Base-by-base conservation (phyloP, 169 alveolate genomes). In the Prorocentrum cordatum region DNA sequence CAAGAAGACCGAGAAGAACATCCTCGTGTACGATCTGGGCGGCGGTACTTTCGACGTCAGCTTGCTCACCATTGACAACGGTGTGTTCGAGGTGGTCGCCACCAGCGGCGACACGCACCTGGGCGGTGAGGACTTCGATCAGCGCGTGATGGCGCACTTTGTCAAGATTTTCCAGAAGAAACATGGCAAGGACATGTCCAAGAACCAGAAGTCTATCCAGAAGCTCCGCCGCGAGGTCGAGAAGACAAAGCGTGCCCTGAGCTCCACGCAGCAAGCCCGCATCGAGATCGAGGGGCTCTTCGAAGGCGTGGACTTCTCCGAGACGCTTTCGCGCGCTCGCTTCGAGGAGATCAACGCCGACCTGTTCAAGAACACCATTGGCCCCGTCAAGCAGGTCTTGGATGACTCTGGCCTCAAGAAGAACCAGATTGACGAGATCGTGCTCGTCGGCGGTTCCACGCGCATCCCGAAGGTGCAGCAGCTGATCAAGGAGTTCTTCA, bases 91-190 rank as follows among this genome's bases (percentile, higher is more conserved):
- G 92, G 99, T 98, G 36, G 95, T 94, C 92, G 98, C 99, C 50
- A 98, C 99, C 47, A 95, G 97, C 31, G 99, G 99, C 87, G 99
- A 98, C 93, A 98, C 99, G 26, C 99, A 97, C 92, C 94, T 98
- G 84, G 99, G 99, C 68, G 99, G 99, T 31, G 99, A 98, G 93
- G 99, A 98, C 92, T 98, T 98, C 94, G 99, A 98, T 29, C 97
- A 96, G 93, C 96, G 98, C 66, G 96, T 97, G 35, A 97, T 98
- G 98, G 99, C 97, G 83, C 97, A 97, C 94, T 97, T 98, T 94
- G 94, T 97, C 85, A 95, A 96, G 92, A 93, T 96, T 31, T 94
- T 97, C 94, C 95, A 97, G 94, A 95, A 96, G 96, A 97, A 97
- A 93, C 93, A 95, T 79, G 96, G 99, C 96, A 92, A 96, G 97